Evolutionary conservation across 2,329 filamentous ascomycete species (phyloP).

Genomic region (Fusarium nurragi): DNA sequence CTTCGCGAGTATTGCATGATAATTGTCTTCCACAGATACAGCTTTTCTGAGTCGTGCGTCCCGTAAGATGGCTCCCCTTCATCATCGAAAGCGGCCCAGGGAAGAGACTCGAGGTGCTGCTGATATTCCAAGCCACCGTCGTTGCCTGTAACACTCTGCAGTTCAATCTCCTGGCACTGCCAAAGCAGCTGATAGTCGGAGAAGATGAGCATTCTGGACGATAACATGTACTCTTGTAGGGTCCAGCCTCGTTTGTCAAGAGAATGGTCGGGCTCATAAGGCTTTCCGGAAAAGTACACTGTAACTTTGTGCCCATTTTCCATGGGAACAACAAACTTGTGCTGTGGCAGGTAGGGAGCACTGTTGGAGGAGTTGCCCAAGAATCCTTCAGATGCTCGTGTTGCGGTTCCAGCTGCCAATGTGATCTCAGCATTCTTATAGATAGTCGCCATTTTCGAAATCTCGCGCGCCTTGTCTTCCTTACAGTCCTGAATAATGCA

Average conservation of each 20-base stretch:
- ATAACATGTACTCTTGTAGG: not conserved
- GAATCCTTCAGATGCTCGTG: not conserved
- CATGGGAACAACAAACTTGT: accelerated
- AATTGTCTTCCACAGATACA: not conserved
- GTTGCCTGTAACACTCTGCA: not conserved
- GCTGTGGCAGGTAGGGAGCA: accelerated
- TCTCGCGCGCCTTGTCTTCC: not conserved
- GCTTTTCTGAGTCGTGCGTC: not conserved
- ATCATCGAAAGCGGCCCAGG: not conserved
- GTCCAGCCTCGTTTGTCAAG: not conserved
- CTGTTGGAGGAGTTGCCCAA: accelerated
- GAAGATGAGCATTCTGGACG: not conserved
- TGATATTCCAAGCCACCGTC: accelerated
- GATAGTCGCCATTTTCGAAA: not conserved
- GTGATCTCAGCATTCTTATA: not conserved
- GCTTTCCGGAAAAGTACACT: not conserved
- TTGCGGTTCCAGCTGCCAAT: not conserved
- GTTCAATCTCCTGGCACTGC: not conserved
- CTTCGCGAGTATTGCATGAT: not conserved
- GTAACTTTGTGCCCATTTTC: accelerated
- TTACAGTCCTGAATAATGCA: not conserved
- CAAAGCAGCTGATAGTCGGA: not conserved
- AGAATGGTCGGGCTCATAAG: accelerated
- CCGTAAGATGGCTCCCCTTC: not conserved
- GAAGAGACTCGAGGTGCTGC: not conserved